Evolutionary conservation across 2,329 filamentous ascomycete genomes (phyloP).

Genomic region (Hortaea werneckii): DNA sequence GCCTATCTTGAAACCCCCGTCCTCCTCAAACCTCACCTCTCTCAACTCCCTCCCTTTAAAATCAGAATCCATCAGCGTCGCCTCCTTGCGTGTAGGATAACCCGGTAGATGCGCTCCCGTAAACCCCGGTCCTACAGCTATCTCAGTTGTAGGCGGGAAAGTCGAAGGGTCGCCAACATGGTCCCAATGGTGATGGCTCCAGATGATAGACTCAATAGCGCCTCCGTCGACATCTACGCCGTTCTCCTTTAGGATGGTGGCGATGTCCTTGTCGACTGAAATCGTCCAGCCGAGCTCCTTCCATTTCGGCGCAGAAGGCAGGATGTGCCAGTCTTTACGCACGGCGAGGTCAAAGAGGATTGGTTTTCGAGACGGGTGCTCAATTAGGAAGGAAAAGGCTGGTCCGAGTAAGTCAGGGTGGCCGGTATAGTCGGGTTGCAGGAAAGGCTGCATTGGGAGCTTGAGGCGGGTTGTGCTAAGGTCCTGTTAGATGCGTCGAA

Average conservation of each 20-base stretch:
- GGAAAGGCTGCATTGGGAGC: constrained; percentile 22
- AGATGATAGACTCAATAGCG: constrained; percentile 23
- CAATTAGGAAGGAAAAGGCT: constrained; percentile 39
- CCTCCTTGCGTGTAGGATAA: constrained; percentile 33
- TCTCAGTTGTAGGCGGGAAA: constrained; percentile 32
- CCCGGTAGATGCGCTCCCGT: constrained; percentile 33
- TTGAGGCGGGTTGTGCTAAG: constrained; percentile 24
- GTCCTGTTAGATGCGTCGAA: too few relatives aligned
- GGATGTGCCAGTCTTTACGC: constrained; percentile 36
- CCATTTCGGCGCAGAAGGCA: constrained; percentile 26
- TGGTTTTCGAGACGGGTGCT: constrained; percentile 33
- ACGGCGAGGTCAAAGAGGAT: constrained; percentile 40
- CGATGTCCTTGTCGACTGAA: constrained; percentile 33
- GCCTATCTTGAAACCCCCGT: constrained; percentile 32
- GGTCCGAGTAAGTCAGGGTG: constrained; percentile 29
- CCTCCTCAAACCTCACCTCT: constrained; percentile 27
- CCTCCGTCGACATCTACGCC: constrained; percentile 29
- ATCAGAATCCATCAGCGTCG: constrained; percentile 31
- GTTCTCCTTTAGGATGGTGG: constrained; percentile 31
- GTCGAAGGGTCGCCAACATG: constrained; percentile 28
- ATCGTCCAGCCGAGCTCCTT: constrained; percentile 26
- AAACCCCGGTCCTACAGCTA: constrained; percentile 41
- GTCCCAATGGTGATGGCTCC: constrained; percentile 28
- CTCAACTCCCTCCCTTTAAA: constrained; percentile 29
- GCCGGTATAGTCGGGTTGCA: constrained; percentile 32